These are phyloP conservation scores for Lyophyllum semitale DNA, from an alignment of 768 basidiomycete genomes.

Conservation along the genomic window DNA sequence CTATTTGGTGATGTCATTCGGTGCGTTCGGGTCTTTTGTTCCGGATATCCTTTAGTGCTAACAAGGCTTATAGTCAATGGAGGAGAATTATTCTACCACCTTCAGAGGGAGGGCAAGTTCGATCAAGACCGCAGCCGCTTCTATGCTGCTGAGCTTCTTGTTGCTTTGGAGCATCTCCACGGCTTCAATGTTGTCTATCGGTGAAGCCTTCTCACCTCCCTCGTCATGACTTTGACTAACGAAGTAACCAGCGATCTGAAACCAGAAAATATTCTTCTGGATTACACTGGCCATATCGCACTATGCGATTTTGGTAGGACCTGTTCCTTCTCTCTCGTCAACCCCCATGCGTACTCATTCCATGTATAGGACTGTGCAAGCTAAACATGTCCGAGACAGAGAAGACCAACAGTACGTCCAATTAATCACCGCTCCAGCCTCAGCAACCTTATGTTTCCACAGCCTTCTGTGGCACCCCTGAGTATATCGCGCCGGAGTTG, in stretches of 20 bases:
- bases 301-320: conserved; percentile 88
- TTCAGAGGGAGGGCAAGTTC: conserved; percentile 96
- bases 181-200: conserved; percentile 98
- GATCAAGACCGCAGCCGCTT: conserved; percentile 92
- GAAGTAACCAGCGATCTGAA: conserved; percentile 74
- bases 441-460: conserved; percentile 11
- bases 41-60: not conserved
- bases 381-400: conserved; percentile 97
- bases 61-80: conserved; percentile 72
- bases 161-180: conserved; percentile 94
- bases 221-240: not conserved
- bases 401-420: conserved; percentile 88
- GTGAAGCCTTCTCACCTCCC: conserved; percentile 38
- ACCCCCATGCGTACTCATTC: not conserved
- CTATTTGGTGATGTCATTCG: conserved; percentile 96
- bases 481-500: conserved; percentile 97
- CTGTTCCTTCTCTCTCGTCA: not conserved
- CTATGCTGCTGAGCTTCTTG: conserved; percentile 96
- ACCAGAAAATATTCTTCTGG: conserved; percentile 96
- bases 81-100: conserved; percentile 96
- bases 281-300: conserved; percentile 97
- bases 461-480: conserved; percentile 98
- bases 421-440: not conserved
- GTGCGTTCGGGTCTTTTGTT: conserved; percentile 39
- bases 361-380: conserved; percentile 73